Evolutionary conservation across 2,329 filamentous ascomycete genomes (phyloP), one percentile per base, ranked within the genome.

Genomic region (Colletotrichum sp.): DNA sequence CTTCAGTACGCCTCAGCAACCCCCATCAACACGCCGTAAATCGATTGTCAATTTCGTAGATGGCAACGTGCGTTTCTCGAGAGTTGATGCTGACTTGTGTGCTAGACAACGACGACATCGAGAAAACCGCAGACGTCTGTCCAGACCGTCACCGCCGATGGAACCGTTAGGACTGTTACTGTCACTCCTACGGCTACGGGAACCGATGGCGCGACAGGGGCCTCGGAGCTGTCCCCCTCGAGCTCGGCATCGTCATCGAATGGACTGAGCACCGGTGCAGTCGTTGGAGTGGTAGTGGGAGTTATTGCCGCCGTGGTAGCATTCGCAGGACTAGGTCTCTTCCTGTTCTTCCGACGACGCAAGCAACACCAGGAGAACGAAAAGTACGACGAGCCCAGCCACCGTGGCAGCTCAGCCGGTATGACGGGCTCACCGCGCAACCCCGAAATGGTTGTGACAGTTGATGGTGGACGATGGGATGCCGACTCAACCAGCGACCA

Each of bases 81-180:
- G 64, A 32, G 24, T 30, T 24, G n/a, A 18, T 8, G 67, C 75
- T 76, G 32, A 76, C 66, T 36, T 48, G 10, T 52, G 44, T 22
- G 44, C 55, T 12, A 7, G 9, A 32, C 28, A 4, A 18, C 70
- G 71, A 71, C 71, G 71, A 71, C 71, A 15, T 52, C 60, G 22
- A 75, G 59, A 30, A 76, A 26, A 26, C 75, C 75, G 13, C 30
- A 32, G 28, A 67, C 75, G 28, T 75, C 78, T 1, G 79, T 91
- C 4, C 84, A 88, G 79, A 93, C 91, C 0, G 86, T 93, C 12
- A 93, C 90, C 1, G 85, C 86, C 8, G 88, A 86, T 12, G 90
- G 91, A 22, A 87, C 84, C 7, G 84, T 92, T 26, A 87, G 86
- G 73, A 93, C 90, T 2, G 87, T 93, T 5, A 92, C 89, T 2